Percentiles rank a stretch among this genome's conserved stretches.
Conservation (phyloP, 2,329 filamentous ascomycete species). For the Aspergillus texensis region DNA sequence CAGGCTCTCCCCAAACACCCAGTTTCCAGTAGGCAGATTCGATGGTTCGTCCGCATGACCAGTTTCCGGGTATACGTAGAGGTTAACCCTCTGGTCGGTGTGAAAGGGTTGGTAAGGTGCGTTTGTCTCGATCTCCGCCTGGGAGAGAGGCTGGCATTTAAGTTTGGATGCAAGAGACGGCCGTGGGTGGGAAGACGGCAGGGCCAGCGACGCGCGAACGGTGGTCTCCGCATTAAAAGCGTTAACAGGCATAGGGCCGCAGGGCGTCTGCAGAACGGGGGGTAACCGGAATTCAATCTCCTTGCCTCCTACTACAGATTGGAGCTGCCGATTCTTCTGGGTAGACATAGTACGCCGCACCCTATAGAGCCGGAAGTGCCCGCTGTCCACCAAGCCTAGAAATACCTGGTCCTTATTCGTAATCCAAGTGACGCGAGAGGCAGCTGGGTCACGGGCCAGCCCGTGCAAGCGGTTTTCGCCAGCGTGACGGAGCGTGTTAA, state of each 20-base stretch:
- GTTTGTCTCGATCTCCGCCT: constrained; percentile 94
- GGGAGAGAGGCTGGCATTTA: constrained; percentile 60
- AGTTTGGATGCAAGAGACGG: constrained; percentile 41
- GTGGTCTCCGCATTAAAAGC: constrained; percentile 53
- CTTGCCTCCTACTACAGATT: constrained; percentile 58
- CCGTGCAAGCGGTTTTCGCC: constrained; percentile 53
- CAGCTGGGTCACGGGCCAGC: constrained; percentile 40
- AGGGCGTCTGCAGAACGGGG: constrained; percentile 60
- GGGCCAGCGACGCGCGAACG: constrained; percentile 44
- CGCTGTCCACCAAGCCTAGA: constrained; percentile 50
- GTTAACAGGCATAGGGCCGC: constrained; percentile 60
- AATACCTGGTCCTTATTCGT: constrained; percentile 44
- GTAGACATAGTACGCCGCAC: constrained; percentile 49
- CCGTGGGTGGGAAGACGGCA: constrained; percentile 45
- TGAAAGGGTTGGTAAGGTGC: constrained; percentile 96
- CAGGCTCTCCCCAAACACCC: constrained; percentile 59
- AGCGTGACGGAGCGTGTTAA: constrained; percentile 51
- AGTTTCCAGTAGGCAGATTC: constrained; percentile 38
- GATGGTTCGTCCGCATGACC: constrained; percentile 48
- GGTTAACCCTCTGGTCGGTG: constrained; percentile 79
- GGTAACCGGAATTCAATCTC: constrained; percentile 70
- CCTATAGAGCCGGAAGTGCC: constrained; percentile 49
- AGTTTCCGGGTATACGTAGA: constrained; percentile 64
- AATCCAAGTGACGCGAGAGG: constrained; percentile 51
- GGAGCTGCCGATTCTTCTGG: constrained; percentile 56